Conservation (phyloP, 164 flowering plant genomes). For the Stephania yunnanensis region DNA sequence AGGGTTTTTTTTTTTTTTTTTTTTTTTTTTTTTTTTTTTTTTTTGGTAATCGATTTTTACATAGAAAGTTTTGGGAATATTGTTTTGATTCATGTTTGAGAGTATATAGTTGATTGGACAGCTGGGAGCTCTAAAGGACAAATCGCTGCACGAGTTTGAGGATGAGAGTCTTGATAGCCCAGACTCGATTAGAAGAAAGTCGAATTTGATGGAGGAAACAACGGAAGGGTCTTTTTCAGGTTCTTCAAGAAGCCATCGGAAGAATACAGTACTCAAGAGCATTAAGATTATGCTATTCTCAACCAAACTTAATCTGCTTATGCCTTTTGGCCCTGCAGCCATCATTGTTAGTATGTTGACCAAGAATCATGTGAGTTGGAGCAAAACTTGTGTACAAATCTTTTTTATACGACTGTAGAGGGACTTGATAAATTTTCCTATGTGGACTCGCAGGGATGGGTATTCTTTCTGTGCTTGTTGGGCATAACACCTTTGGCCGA, state of each 20-base stretch:
- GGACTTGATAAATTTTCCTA: not conserved
- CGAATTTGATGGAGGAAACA: not conserved
- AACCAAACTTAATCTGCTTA: slow-evolving; percentile 64
- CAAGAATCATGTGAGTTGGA: slow-evolving; percentile 49
- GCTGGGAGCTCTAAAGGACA: not conserved
- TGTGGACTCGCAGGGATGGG: slow-evolving; percentile 45
- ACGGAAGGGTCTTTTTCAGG: slow-evolving; percentile 3
- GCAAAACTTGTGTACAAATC: not conserved
- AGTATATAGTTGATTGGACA: not conserved
- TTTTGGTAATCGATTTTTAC: not conserved
- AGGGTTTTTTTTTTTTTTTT: not conserved
- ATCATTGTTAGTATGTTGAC: slow-evolving; percentile 50
- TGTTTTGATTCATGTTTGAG: not conserved
- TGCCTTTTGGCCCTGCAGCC: slow-evolving; percentile 77
- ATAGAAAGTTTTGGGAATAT: not conserved
- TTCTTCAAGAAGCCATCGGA: slow-evolving; percentile 26
- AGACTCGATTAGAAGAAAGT: not conserved
- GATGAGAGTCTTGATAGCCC: not conserved
- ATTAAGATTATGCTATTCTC: slow-evolving; percentile 45
- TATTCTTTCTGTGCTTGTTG: slow-evolving; percentile 56
- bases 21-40: not conserved
- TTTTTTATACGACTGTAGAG: not conserved
- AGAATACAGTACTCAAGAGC: slow-evolving; percentile 32
- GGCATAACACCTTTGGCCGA: slow-evolving; percentile 71
- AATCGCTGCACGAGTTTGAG: not conserved